A percentile compares a stretch with the other conserved stretches of the same genome.
Evolutionary conservation across 2,329 filamentous ascomycete genomes (phyloP).

Genomic region (Aspergillus versicolor): DNA sequence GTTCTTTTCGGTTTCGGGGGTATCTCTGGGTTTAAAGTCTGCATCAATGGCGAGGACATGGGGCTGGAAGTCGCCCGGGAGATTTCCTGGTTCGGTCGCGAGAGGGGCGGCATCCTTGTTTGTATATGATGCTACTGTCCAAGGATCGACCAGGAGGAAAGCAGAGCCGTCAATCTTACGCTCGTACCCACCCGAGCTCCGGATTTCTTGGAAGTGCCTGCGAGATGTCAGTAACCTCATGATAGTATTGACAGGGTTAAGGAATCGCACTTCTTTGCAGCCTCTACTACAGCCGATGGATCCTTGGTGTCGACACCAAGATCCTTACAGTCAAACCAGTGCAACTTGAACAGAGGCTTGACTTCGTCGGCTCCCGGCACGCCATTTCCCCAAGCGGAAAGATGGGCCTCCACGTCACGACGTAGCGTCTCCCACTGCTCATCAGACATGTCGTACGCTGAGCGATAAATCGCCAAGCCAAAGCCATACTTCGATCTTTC

Average conservation of each 20-base stretch:
- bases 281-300: background rate
- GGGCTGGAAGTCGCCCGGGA: conserved; percentile 18
- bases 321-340: conserved; percentile 25
- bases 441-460: conserved; percentile 20
- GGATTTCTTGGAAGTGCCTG: conserved; percentile 16
- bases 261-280: background rate
- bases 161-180: background rate
- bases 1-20: background rate
- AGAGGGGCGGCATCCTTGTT: background rate
- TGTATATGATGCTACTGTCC: conserved; percentile 19
- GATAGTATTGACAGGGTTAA: background rate
- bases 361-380: conserved; percentile 19
- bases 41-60: conserved; percentile 28
- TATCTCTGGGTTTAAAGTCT: conserved; percentile 14
- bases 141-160: conserved; percentile 21
- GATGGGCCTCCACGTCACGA: conserved; percentile 22
- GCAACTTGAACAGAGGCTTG: conserved; percentile 23
- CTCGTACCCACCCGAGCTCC: background rate
- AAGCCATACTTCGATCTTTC: background rate
- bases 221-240: background rate
- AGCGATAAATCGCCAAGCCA: conserved; percentile 25
- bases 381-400: conserved; percentile 24
- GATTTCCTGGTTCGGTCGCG: background rate
- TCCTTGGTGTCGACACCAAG: background rate
- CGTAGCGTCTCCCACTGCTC: conserved; percentile 22